Evolutionary conservation across 2,329 filamentous ascomycete species (phyloP).

Genomic region (Stemphylium beticola): DNA sequence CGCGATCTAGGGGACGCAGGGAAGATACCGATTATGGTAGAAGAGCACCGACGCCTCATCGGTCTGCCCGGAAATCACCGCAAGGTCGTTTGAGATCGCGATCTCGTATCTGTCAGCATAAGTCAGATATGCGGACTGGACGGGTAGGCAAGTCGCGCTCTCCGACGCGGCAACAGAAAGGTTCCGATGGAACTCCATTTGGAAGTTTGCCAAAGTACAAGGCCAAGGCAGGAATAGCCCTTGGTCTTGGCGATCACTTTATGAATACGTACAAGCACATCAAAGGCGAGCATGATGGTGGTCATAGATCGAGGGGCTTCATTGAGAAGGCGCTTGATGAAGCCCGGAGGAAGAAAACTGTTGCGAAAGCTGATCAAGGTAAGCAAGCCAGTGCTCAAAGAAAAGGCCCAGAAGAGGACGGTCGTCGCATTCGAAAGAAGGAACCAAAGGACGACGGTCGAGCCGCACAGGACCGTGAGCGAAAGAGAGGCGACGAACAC

Average conservation of each 20-base stretch:
- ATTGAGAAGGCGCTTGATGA: constrained; percentile 22
- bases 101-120: too few relatives aligned
- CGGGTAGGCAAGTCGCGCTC: not conserved
- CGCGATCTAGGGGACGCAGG: not conserved
- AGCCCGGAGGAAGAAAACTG: constrained; percentile 10
- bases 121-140: not conserved
- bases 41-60: not conserved
- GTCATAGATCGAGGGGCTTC: constrained; percentile 16
- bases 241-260: constrained; percentile 26
- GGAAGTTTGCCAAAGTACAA: constrained; percentile 26
- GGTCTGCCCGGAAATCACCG: too few relatives aligned
- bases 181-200: constrained; percentile 25
- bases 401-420: not conserved
- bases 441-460: not conserved
- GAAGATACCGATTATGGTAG: not conserved
- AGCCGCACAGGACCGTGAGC: not conserved
- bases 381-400: not conserved
- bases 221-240: constrained; percentile 17
- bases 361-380: not conserved
- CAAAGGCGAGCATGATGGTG: constrained; percentile 26
- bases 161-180: constrained; percentile 5
- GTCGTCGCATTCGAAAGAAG: not conserved
- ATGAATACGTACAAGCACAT: constrained; percentile 31
- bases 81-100: too few relatives aligned
- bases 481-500: not conserved